phyloP scores from a whole-genome alignment of 2,329 filamentous ascomycete genomes.

The Talaromyces albobiverticillius region DNA sequence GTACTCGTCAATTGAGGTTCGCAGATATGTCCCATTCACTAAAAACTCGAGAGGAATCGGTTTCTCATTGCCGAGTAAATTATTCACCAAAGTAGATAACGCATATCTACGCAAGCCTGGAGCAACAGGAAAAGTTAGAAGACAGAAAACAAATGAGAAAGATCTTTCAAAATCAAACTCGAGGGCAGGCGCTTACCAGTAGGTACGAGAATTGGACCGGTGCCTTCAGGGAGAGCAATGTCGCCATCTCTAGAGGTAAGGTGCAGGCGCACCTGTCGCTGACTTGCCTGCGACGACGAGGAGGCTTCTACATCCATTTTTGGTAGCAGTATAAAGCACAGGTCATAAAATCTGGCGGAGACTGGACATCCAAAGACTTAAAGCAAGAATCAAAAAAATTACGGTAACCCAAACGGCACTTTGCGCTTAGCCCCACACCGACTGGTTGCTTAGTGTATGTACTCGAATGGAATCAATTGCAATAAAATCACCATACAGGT shows the following conservation, averaged over 20 bases:
- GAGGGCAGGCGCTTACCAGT: conserved; percentile 40
- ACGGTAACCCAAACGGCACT: conserved; percentile 4
- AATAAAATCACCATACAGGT: background rate
- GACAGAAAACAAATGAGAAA: background rate
- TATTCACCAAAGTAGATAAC: conserved; percentile 63
- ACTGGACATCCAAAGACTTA: conserved; percentile 2
- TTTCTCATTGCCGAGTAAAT: conserved; percentile 55
- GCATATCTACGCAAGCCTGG: conserved; percentile 56
- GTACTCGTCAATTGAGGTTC: conserved; percentile 86
- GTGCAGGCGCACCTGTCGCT: conserved; percentile 54
- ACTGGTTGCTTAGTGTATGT: background rate
- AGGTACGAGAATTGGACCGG: conserved; percentile 56
- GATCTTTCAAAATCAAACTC: background rate
- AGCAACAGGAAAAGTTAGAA: conserved; percentile 1
- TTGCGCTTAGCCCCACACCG: conserved; percentile 7
- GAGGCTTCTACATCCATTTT: conserved; percentile 19
- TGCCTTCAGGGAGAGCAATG: conserved; percentile 53
- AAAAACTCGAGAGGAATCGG: conserved; percentile 75
- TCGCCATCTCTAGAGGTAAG: conserved; percentile 53
- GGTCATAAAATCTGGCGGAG: background rate
- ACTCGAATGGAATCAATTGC: background rate
- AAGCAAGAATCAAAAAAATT: conserved; percentile 14
- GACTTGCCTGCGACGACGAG: conserved; percentile 24
- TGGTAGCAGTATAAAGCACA: background rate
- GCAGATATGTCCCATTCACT: conserved; percentile 87